These are phyloP conservation scores for Penicillium griseofulvum DNA, from an alignment of 2,329 filamentous ascomycete genomes.

Conservation along the genomic window DNA sequence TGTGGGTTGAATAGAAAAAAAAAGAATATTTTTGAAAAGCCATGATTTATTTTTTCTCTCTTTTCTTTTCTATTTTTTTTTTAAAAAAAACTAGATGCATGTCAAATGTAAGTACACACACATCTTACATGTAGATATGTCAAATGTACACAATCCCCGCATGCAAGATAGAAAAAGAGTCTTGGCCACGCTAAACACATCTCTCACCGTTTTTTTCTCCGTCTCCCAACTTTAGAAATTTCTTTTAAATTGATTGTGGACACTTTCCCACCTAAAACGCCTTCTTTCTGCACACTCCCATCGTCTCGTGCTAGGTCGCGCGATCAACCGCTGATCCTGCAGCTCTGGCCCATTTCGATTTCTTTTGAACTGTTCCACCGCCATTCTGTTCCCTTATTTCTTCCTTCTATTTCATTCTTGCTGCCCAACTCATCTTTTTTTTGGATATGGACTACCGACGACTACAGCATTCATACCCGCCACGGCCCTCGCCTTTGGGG, in stretches of 20 bases:
- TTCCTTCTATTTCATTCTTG: not conserved
- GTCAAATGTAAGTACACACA: not conserved
- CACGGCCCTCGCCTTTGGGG: constrained; percentile 33
- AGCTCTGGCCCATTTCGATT: constrained; percentile 5
- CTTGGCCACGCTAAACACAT: constrained; percentile 24
- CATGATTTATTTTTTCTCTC: not conserved
- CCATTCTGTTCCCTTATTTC: constrained; percentile 6
- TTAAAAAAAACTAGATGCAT: not conserved
- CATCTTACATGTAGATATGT: constrained; percentile 6
- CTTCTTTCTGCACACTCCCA: constrained; percentile 14
- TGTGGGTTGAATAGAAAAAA: too few relatives aligned
- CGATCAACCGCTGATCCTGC: constrained; percentile 24
- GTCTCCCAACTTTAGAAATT: constrained; percentile 6
- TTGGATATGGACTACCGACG: constrained; percentile 29
- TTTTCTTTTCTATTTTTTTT: not conserved
- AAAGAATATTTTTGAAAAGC: not conserved
- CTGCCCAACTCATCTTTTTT: not conserved
- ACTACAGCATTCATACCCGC: constrained; percentile 30
- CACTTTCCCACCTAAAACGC: not conserved
- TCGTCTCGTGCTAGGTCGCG: constrained; percentile 14
- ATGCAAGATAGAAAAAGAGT: constrained; percentile 18
- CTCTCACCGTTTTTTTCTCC: constrained; percentile 26
- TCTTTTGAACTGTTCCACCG: constrained; percentile 14
- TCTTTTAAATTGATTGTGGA: not conserved
- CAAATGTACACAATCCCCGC: constrained; percentile 13